These are phyloP conservation scores for Neonectria sp. DNA, from an alignment of 2,329 filamentous ascomycete genomes.

Conservation along the genomic window DNA sequence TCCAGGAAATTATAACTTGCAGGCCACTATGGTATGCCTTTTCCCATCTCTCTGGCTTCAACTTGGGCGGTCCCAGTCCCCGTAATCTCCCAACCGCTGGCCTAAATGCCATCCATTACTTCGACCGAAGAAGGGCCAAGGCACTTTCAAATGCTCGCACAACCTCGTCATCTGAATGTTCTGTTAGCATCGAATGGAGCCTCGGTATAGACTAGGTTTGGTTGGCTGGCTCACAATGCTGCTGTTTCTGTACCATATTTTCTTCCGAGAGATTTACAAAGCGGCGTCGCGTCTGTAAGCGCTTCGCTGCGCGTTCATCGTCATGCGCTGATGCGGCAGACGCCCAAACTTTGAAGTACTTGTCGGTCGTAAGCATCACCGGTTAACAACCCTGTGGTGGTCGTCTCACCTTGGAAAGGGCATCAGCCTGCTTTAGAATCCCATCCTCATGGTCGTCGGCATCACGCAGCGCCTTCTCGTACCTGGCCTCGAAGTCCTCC, in stretches of 20 bases:
- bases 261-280: slow-evolving; percentile 83
- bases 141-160: slow-evolving; percentile 75
- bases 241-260: slow-evolving; percentile 79
- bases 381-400: slow-evolving; percentile 53
- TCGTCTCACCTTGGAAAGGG: slow-evolving; percentile 73
- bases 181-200: slow-evolving; percentile 33
- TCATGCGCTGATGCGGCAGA: slow-evolving; percentile 80
- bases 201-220: slow-evolving; percentile 60
- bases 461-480: slow-evolving; percentile 75
- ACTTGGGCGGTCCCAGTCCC: not conserved
- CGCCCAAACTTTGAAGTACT: slow-evolving; percentile 89
- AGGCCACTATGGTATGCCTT: not conserved
- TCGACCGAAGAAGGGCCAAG: slow-evolving; percentile 65
- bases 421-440: slow-evolving; percentile 77
- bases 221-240: slow-evolving; percentile 73
- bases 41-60: not conserved
- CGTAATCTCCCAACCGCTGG: not conserved
- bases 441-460: slow-evolving; percentile 75
- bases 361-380: slow-evolving; percentile 20
- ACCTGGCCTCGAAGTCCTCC: slow-evolving; percentile 81
- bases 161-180: slow-evolving; percentile 63
- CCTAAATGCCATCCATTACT: slow-evolving; percentile 40
- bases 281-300: slow-evolving; percentile 83
- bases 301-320: slow-evolving; percentile 82
- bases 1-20: not conserved